Percentiles rank a stretch among this genome's conserved stretches.
Evolutionary conservation across 1,284 basidiomycete species (phyloP).

Genomic region (Naganishia sp.): DNA sequence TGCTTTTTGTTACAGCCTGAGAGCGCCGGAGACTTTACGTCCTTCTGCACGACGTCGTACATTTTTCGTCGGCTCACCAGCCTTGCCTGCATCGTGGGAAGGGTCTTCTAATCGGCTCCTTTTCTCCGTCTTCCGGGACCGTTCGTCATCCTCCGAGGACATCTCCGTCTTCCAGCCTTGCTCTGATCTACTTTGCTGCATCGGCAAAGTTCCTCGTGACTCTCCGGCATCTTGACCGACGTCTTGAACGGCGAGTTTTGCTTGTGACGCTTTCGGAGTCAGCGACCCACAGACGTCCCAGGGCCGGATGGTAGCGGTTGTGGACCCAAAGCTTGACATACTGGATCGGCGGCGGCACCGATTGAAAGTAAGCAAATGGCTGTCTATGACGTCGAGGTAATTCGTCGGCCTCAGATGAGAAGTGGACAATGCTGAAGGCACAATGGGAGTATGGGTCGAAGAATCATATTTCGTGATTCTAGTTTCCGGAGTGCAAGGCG

Average conservation of each 20-base stretch:
- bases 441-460: not conserved
- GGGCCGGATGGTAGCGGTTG: conserved; percentile 29
- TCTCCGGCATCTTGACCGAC: not conserved
- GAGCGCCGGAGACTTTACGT: conserved; percentile 3
- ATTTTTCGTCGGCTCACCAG: conserved; percentile 4
- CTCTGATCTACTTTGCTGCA: conserved; percentile 4
- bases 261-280: conserved; percentile 30
- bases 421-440: conserved; percentile 14
- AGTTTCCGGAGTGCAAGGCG: conserved; percentile 13
- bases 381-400: conserved; percentile 11
- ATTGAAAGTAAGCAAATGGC: conserved; percentile 12
- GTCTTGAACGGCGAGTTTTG: conserved; percentile 12
- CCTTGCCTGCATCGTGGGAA: too few relatives aligned
- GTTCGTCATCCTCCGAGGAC: not conserved
- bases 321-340: conserved; percentile 31
- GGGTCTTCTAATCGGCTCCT: conserved; percentile 10
- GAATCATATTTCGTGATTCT: not conserved
- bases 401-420: conserved; percentile 1
- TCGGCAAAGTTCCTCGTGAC: not conserved
- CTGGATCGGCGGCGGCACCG: conserved; percentile 27
- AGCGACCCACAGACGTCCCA: conserved; percentile 26
- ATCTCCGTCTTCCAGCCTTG: not conserved
- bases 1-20: conserved; percentile 3
- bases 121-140: conserved; percentile 13
- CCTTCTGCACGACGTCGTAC: conserved; percentile 3